Conservation (phyloP, 139 green algal genomes). For the Haematococcus lacustris region DNA sequence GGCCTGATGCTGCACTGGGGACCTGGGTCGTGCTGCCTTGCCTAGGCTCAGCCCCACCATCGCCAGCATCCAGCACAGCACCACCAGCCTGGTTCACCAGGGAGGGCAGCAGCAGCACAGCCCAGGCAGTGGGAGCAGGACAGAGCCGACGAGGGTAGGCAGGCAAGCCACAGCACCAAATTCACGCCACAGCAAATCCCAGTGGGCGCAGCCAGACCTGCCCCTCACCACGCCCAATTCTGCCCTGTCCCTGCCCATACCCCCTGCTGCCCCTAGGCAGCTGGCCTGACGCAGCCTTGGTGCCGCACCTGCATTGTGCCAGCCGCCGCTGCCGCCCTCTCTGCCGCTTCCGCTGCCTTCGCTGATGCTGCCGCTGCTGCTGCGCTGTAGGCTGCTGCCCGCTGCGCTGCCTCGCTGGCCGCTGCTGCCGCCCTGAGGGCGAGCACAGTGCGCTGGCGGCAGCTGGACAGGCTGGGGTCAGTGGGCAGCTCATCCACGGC, state of each 20-base stretch:
- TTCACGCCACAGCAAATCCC: neutral
- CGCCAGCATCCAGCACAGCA: too few relatives aligned
- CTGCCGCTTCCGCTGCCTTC: slow-evolving; percentile 16
- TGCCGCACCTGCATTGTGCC: neutral
- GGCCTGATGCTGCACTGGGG: too few relatives aligned
- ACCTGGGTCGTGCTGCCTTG: too few relatives aligned
- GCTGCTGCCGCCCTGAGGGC: slow-evolving; percentile 9
- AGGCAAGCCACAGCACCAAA: neutral
- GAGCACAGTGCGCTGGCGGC: too few relatives aligned
- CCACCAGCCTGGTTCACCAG: too few relatives aligned
- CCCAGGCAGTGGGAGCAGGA: too few relatives aligned
- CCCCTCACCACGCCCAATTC: neutral
- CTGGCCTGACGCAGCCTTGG: neutral
- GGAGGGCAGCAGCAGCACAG: too few relatives aligned
- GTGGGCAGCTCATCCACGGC: too few relatives aligned
- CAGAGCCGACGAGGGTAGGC: neutral
- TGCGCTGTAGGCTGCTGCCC: slow-evolving; percentile 16
- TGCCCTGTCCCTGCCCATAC: neutral
- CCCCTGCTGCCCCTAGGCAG: neutral
- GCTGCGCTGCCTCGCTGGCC: slow-evolving; percentile 17
- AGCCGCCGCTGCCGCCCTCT: slow-evolving; percentile 16
- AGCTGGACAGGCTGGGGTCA: too few relatives aligned
- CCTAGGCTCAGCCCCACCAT: too few relatives aligned
- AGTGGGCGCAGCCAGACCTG: too few relatives aligned
- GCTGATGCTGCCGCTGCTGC: slow-evolving; percentile 11